Conservation (phyloP, 1,284 basidiomycete species). For the Cutaneotrichosporon daszewskae region DNA sequence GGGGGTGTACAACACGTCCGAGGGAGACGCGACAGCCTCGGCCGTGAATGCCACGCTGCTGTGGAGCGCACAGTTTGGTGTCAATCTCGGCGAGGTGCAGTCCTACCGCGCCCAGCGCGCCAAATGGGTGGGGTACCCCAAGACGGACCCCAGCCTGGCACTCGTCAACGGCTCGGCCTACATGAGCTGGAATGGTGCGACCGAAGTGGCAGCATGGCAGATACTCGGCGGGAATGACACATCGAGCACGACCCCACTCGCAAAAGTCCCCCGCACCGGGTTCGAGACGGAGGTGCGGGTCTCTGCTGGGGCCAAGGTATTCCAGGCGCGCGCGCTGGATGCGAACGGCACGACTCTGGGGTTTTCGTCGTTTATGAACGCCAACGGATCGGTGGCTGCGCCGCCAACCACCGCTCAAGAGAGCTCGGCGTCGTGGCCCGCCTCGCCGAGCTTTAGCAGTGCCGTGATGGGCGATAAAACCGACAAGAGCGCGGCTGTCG, state of each 20-base stretch:
- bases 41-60: no score
- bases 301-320: no score
- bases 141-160: constrained; percentile 21
- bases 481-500: no score
- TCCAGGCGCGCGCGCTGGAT: constrained; percentile 5
- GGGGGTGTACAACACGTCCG: no score
- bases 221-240: constrained; percentile 11
- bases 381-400: not conserved
- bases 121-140: constrained; percentile 30
- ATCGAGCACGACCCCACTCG: no score
- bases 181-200: constrained; percentile 40
- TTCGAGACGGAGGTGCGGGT: no score
- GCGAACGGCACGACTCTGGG: not conserved
- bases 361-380: not conserved
- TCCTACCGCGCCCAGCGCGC: constrained; percentile 28
- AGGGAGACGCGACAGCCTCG: no score
- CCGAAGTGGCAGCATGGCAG: constrained; percentile 27
- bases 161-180: constrained; percentile 5
- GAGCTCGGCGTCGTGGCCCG: not conserved
- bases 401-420: not conserved
- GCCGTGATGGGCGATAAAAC: no score
- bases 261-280: constrained; percentile 17
- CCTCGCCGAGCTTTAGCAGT: not conserved
- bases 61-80: constrained; percentile 32
- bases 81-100: constrained; percentile 33